phyloP scores from a whole-genome alignment of 2,329 filamentous ascomycete species.

The Nothophoma quercina region DNA sequence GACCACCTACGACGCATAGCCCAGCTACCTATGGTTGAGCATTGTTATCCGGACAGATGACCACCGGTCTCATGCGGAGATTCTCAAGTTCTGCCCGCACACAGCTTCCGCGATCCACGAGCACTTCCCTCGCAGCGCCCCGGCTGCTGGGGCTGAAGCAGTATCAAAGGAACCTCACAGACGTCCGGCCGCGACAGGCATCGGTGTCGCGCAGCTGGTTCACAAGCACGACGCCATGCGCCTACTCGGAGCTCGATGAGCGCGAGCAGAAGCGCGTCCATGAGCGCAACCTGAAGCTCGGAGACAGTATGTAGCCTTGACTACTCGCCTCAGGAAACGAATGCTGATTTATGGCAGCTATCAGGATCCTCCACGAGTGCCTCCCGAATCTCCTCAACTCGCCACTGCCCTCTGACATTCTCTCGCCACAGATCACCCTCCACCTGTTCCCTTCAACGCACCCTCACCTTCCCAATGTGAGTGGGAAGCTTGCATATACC shows the following conservation, averaged over 20 bases:
- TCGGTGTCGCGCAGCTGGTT: slow-evolving; percentile 54
- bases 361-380: slow-evolving; percentile 67
- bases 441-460: slow-evolving; percentile 77
- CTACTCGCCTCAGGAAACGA: neutral
- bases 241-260: slow-evolving; percentile 31
- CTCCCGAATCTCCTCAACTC: slow-evolving; percentile 68
- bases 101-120: slow-evolving; percentile 32
- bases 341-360: slow-evolving; percentile 52
- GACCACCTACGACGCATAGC: slow-evolving; percentile 15
- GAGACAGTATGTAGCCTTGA: slow-evolving; percentile 59
- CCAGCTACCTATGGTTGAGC: slow-evolving; percentile 41
- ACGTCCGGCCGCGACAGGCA: slow-evolving; percentile 39
- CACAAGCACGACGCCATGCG: slow-evolving; percentile 49
- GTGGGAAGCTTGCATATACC: slow-evolving; percentile 87
- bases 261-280: slow-evolving; percentile 60
- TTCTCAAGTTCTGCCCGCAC: slow-evolving; percentile 53
- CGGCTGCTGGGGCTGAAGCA: slow-evolving; percentile 43
- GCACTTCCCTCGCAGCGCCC: slow-evolving; percentile 34
- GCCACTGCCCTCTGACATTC: slow-evolving; percentile 67
- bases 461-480: slow-evolving; percentile 89
- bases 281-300: slow-evolving; percentile 67
- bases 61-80: slow-evolving; percentile 57
- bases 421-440: slow-evolving; percentile 68
- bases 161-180: slow-evolving; percentile 44
- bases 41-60: slow-evolving; percentile 46